Base-by-base conservation (phyloP, 106 monocot species). In the Amphibolis antarctica region DNA sequence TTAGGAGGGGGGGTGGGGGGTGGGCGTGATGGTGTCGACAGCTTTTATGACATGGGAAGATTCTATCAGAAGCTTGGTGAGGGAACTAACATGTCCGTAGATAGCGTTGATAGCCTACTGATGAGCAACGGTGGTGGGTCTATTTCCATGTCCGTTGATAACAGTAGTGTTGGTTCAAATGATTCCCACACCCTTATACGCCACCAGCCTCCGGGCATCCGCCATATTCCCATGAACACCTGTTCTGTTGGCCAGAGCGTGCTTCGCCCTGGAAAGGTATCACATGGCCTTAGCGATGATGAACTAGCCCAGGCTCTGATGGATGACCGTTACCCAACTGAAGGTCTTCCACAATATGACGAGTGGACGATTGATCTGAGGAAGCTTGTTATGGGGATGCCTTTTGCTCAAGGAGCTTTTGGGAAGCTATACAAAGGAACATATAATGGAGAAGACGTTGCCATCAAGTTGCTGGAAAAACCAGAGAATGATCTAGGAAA, bases 81-180 rank as follows among this genome's bases (percentile, higher is more conserved):
- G 47, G 79, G 79, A 65, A 64, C 82, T 46, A 76, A 85, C 77
- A 89, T 85, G 88, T 89, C 88, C 25, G 60, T 82, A 1, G 85
- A 85, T 30, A 69, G 73, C 47, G 21, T 77, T 17, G n/a, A n/a
- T n/a, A n/a, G n/a, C n/a, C n/a, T n/a, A n/a, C 73, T 72, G 71
- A 69, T 72, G n/a, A 72, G 64, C 61, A 68, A 54, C 20, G 42
- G 64, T 12, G 86, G 78, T 4, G 78, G 81, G 6, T 82, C 86
- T 42, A 59, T 82, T 15, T 43, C 76, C 10, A 80, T 82, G 85
- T 76, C 79, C 14, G 23, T 77, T 26, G 85, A 77, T 26, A 77
- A 77, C 71, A 82, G 76, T 67, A 85, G 89, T 46, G 72, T 78
- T 18, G 87, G 72, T 0, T 89, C 89, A 0, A 82, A 65, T 64